phyloP scores from a whole-genome alignment of 2,329 filamentous ascomycete genomes.

The Pseudocercospora macadamiae region DNA sequence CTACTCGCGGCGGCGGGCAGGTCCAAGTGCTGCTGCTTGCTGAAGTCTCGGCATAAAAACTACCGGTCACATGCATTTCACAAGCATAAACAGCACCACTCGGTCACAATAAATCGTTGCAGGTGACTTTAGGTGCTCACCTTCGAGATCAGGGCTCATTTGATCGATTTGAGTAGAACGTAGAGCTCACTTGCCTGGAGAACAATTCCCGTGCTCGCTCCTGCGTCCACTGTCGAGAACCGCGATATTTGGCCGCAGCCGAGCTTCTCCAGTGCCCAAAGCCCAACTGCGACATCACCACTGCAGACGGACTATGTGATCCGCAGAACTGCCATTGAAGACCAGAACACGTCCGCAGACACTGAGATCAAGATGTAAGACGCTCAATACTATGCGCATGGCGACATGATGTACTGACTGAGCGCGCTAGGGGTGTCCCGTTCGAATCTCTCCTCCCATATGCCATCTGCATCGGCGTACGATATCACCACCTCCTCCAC shows the following conservation, averaged over 20 bases:
- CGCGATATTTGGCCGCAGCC: not conserved
- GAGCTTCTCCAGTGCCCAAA: not conserved
- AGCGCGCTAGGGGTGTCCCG: constrained; percentile 63
- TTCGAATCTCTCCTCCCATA: constrained; percentile 69
- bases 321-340: not conserved
- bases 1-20: constrained; percentile 4
- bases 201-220: not conserved
- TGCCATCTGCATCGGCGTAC: constrained; percentile 64
- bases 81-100: not conserved
- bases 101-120: too few species aligned
- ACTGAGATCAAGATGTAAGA: constrained; percentile 8
- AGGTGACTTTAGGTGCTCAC: too few species aligned
- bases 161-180: too few species aligned
- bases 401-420: not conserved
- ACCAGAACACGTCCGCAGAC: not conserved
- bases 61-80: not conserved
- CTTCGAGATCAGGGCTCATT: too few species aligned
- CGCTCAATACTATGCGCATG: not conserved
- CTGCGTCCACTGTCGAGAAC: too few species aligned
- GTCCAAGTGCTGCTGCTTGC: constrained; percentile 1
- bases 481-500: constrained; percentile 7
- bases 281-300: not conserved
- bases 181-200: too few species aligned
- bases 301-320: too few species aligned
- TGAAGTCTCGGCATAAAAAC: too few species aligned